Evolutionary conservation across 352 stramenopile species (phyloP).

Genomic region (Phytophthora vignae): DNA sequence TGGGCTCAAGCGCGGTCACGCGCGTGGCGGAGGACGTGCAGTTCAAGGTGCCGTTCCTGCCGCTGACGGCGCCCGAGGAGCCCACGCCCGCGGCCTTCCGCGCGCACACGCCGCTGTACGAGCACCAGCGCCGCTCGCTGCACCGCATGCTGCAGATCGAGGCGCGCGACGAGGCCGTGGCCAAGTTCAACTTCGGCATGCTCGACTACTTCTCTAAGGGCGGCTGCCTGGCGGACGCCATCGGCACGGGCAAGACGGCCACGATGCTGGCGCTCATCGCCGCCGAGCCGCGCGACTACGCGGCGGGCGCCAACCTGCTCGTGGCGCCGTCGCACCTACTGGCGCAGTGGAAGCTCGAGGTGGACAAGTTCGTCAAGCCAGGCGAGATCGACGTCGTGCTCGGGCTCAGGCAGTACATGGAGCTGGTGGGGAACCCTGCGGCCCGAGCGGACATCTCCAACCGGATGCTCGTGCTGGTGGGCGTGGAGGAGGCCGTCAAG

Average conservation of each 20-base stretch:
- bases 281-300: constrained; percentile 62
- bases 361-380: constrained; percentile 75
- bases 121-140: constrained; percentile 85
- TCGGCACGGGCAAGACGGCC: constrained; percentile 88
- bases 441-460: constrained; percentile 59
- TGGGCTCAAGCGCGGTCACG: constrained; percentile 38
- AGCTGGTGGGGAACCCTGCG: constrained; percentile 43
- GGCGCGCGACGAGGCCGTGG: constrained; percentile 62
- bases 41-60: constrained; percentile 88
- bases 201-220: constrained; percentile 77
- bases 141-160: constrained; percentile 89
- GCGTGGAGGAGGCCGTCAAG: constrained; percentile 78
- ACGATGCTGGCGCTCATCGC: constrained; percentile 82
- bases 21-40: constrained; percentile 67
- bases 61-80: constrained; percentile 70
- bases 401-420: constrained; percentile 63
- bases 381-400: constrained; percentile 81
- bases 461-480: constrained; percentile 82
- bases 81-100: constrained; percentile 68
- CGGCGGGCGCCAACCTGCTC: constrained; percentile 66
- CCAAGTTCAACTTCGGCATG: constrained; percentile 80
- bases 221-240: constrained; percentile 78
- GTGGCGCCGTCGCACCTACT: constrained; percentile 84
- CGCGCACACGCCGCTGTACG: constrained; percentile 61
- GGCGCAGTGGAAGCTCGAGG: constrained; percentile 82